phyloP scores from a whole-genome alignment of 192 early-diverging fungal genomes.

The Coemansia sp. region DNA sequence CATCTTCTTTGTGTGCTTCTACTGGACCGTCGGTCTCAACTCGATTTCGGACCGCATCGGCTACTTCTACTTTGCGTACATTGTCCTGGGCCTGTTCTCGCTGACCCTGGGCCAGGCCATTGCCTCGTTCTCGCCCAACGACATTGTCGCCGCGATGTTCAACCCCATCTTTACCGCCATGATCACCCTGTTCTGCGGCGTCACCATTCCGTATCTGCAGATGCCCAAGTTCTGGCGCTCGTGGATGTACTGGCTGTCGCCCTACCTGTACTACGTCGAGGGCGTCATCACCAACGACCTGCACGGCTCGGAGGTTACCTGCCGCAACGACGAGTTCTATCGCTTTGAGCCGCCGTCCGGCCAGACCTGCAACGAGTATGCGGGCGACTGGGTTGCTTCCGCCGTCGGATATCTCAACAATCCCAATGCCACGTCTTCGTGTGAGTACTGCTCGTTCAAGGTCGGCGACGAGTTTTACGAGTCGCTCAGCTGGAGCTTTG shows the following conservation, averaged over 20 bases:
- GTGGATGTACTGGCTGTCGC: conserved; percentile 67
- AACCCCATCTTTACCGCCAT: conserved; percentile 65
- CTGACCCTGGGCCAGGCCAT: conserved; percentile 61
- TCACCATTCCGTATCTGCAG: conserved; percentile 58
- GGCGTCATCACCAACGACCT: conserved; percentile 62
- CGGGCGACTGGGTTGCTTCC: conserved; percentile 36
- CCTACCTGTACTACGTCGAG: conserved; percentile 63
- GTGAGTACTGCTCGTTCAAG: conserved; percentile 58
- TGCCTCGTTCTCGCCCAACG: conserved; percentile 58
- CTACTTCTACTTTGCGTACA: conserved; percentile 62
- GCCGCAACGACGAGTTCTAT: conserved; percentile 48
- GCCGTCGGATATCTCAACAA: conserved; percentile 55
- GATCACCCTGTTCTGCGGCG: conserved; percentile 63
- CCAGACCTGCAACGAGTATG: conserved; percentile 56
- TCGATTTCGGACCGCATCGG: conserved; percentile 52
- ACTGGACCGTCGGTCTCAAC: conserved; percentile 64
- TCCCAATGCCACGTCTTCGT: conserved; percentile 34
- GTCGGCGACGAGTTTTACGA: conserved; percentile 39
- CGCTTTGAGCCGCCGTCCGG: conserved; percentile 47
- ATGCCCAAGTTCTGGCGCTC: conserved; percentile 64
- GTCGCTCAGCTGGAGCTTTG: conserved; percentile 56
- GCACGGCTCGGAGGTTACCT: conserved; percentile 51
- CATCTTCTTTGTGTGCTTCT: conserved; percentile 60
- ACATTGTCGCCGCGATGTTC: conserved; percentile 61
- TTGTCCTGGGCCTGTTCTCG: conserved; percentile 56